Conservation (phyloP, 768 basidiomycete genomes). For the Leccinellum rugosiceps region DNA sequence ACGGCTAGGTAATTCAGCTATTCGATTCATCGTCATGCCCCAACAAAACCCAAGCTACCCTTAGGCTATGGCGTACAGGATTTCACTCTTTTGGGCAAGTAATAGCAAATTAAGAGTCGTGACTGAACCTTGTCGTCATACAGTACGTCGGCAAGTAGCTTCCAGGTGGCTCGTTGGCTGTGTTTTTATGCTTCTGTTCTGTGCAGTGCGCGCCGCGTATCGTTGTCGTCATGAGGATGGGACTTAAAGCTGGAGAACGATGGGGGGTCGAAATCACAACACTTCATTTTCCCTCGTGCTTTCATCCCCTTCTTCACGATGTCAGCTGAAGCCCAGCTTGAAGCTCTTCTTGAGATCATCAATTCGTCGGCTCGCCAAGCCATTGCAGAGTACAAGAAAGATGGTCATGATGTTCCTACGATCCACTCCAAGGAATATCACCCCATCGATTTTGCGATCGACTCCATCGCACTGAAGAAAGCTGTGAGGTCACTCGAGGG, state of each 20-base stretch:
- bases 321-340: slow-evolving; percentile 12
- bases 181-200: neutral
- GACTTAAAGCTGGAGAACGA: neutral
- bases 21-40: neutral
- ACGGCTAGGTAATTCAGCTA: neutral
- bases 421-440: slow-evolving; percentile 21
- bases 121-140: neutral
- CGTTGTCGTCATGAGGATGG: neutral
- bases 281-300: neutral
- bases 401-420: slow-evolving; percentile 18
- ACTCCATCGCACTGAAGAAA: slow-evolving; percentile 18
- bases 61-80: neutral
- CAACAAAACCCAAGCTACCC: neutral
- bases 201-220: neutral
- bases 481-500: slow-evolving; percentile 26
- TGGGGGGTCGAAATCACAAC: neutral
- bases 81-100: neutral
- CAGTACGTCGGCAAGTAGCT: neutral
- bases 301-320: slow-evolving; percentile 1
- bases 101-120: neutral
- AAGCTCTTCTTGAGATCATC: slow-evolving; percentile 30
- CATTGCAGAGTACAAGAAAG: slow-evolving; percentile 24
- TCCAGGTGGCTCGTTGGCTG: neutral
- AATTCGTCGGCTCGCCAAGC: slow-evolving; percentile 25
- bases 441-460: slow-evolving; percentile 20